Base-by-base conservation (phyloP, 164 flowering plant genomes). In the Magnolia officinalis region DNA sequence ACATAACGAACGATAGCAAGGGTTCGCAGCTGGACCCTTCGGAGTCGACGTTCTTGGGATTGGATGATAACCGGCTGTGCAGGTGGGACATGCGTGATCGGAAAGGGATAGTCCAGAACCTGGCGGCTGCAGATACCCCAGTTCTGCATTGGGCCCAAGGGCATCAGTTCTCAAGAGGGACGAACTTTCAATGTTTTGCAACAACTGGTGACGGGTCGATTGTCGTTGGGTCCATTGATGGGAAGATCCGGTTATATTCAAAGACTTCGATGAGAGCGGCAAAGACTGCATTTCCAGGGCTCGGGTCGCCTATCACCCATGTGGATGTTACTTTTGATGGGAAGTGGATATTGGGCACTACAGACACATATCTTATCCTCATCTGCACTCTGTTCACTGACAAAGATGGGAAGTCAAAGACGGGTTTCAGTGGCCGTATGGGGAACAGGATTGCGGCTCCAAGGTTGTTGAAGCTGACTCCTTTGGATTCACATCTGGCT, bases 261-360 rank as follows among this genome's bases (percentile, higher is more conserved):
- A 90, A 63, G 75, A 89, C 79, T 75, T 89, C 99, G 1, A 96
- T 96, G 97, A 87, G 99, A 76, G 89, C 84, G 83, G 99, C 99
- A 51, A 96, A 96, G 81, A 96, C 99, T 52, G 98, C 99, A 63
- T 96, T 96, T 75, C 99, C 99, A 0, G 98, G 99, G 49, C 96
- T 96, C 76, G 99, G 99, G 18, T 90, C 96, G 1, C 97, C 98
- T 6, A 88, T 96, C 26, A 94, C 96, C 73, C 94, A 95, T 81
- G 98, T 96, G 70, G 99, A 96, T 85, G 99, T 91, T 65, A 96
- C 99, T n/a, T 96, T 79, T 86, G 99, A 96, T 82, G 99, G 99
- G 71, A 96, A 88, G 81, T 96, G 99, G 99, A 88, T 96, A 74
- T 78, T 96, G 89, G 99, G 97, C 24, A 95, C 98, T 0, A 95